A percentile compares a stretch with the other conserved stretches of the same genome.
These are phyloP conservation scores for Heliocybe sulcata DNA, from an alignment of 1,284 basidiomycete genomes.

Conservation along the genomic window DNA sequence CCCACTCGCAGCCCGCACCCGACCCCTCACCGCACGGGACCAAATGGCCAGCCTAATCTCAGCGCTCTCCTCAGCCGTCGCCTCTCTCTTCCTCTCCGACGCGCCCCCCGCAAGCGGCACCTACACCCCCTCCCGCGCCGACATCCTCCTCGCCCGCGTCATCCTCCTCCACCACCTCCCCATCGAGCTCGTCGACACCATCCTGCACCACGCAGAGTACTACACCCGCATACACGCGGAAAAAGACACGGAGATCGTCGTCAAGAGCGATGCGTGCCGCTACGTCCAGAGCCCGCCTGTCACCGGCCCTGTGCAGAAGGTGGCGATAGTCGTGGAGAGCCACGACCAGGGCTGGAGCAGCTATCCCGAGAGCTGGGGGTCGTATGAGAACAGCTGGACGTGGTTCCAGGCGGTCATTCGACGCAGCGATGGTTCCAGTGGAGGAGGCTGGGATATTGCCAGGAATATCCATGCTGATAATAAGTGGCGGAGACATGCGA, in stretches of 20 bases:
- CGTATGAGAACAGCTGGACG: slow-evolving; percentile 1
- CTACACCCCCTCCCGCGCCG: neutral
- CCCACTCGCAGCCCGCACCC: neutral
- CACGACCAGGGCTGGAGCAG: slow-evolving; percentile 12
- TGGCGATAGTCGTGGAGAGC: slow-evolving; percentile 3
- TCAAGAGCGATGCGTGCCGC: neutral
- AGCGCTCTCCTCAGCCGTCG: neutral
- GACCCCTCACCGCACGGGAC: neutral
- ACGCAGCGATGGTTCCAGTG: neutral
- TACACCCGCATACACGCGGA: neutral
- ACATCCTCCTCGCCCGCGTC: neutral
- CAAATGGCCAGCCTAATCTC: neutral
- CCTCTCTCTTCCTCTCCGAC: neutral
- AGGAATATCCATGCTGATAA: neutral
- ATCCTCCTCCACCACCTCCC: slow-evolving; percentile 1
- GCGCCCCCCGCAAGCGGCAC: neutral
- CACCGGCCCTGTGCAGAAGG: neutral
- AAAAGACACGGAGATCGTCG: neutral
- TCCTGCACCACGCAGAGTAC: slow-evolving; percentile 2
- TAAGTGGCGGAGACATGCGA: neutral
- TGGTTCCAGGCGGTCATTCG: neutral
- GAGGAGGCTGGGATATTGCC: neutral
- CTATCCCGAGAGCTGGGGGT: slow-evolving; percentile 3
- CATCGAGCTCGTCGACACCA: slow-evolving; percentile 1
- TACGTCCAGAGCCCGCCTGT: slow-evolving; percentile 1